Conservation (phyloP, 2,329 filamentous ascomycete genomes). For the Didymella exigua region DNA sequence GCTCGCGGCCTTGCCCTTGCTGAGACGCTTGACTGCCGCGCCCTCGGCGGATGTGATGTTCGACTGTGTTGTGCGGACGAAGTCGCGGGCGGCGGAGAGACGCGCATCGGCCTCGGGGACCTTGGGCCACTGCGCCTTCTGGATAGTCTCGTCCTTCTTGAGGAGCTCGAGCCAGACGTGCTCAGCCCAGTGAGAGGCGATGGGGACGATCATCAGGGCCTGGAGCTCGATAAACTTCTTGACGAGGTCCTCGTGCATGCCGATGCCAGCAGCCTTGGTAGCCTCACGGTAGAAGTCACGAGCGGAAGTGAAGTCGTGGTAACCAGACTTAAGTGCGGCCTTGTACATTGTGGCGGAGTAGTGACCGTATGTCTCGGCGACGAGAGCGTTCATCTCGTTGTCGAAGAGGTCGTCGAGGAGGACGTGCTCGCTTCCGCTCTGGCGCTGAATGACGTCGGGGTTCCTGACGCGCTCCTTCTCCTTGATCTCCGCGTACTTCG, state of each 20-base stretch:
- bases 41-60: conserved; percentile 88
- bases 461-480: conserved; percentile 55
- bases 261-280: conserved; percentile 74
- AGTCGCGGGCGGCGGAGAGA: conserved; percentile 79
- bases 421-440: conserved; percentile 65
- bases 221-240: conserved; percentile 85
- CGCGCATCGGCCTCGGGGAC: conserved; percentile 68
- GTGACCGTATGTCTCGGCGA: conserved; percentile 77
- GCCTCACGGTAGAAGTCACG: conserved; percentile 91
- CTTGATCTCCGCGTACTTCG: conserved; percentile 50
- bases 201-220: conserved; percentile 77
- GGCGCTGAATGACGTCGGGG: conserved; percentile 69
- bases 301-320: conserved; percentile 89
- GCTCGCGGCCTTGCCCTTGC: conserved; percentile 83
- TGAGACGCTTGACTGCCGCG: conserved; percentile 82
- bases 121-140: conserved; percentile 76
- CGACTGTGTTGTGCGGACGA: conserved; percentile 74
- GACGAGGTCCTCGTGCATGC: conserved; percentile 84
- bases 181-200: conserved; percentile 93
- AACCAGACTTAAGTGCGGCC: conserved; percentile 59
- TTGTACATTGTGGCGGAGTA: conserved; percentile 64
- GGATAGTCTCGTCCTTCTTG: conserved; percentile 74
- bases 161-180: conserved; percentile 94
- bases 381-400: conserved; percentile 87
- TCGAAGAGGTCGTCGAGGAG: conserved; percentile 90